Base-by-base conservation (phyloP, 2,329 filamentous ascomycete species). In the Cordyceps cicadae region DNA sequence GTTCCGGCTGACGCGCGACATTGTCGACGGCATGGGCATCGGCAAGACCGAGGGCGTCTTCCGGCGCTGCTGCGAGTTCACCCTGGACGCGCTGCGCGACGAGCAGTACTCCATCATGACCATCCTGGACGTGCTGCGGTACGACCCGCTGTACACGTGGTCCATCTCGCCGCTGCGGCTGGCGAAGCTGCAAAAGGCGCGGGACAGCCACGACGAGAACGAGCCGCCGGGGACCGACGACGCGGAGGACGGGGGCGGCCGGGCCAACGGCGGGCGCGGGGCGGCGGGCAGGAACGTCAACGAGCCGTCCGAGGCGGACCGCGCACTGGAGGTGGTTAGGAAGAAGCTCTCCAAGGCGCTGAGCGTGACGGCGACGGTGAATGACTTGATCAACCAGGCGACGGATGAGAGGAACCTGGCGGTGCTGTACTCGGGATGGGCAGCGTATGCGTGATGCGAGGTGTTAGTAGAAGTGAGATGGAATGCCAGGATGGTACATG, bases 21-120 rank as follows among this genome's bases (percentile, higher is more conserved):
- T 99, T 59, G 90, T 97, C 5, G 95, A 99, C 70, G 95, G 91
- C 29, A 97, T 99, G 90, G 94, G 94, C 32, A 88, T 96, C 66
- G 95, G 90, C 3, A 91, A 90, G 68, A 96, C 92, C 0, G 95
- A 99, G 73, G 94, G 94, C 3, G 92, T 97, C 0, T 99, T 97
- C 77, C 85, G 94, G 8, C 86, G 95, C n/a, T 97, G 93, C 75
- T 99, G 94, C 72, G 95, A 99, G 71, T 97, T 97, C 71, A 97
- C 92, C 0, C 84, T 99, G 37, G 92, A 97, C 64, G 92, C 95
- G 1, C 79, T 99, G 41, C 87, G 94, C n/a, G 89, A 96, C 68
- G 94, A 99, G 72, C 90, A 90, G 14, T 95, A 96, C 71, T 92
- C 89, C 50, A 99, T 99, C 76, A 97, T 97, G 92, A 97, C 94